Evolutionary conservation across 78 protist genomes (phyloP).

Genomic region (Protostelium mycophagum): DNA sequence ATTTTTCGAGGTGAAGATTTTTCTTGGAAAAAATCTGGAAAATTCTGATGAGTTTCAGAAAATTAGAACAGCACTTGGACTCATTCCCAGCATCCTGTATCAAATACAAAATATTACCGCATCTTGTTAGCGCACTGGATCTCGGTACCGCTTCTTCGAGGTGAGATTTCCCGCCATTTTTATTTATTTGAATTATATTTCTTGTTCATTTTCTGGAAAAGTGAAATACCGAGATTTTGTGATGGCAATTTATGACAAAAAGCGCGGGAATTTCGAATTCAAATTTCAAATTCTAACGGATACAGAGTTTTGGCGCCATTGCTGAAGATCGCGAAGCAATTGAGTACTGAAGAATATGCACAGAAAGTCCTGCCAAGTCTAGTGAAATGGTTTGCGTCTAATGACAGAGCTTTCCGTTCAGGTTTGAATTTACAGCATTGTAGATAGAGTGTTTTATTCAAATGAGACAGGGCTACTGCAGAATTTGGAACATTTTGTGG

Average conservation of each 20-base stretch:
- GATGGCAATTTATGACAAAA: too few relatives aligned
- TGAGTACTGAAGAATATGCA: slow-evolving; percentile 55
- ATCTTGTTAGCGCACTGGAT: slow-evolving; percentile 60
- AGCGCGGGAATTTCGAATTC: too few relatives aligned
- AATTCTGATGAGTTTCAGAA: slow-evolving; percentile 4
- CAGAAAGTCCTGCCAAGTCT: slow-evolving; percentile 38
- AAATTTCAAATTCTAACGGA: too few relatives aligned
- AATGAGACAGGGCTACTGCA: too few relatives aligned
- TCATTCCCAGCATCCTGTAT: slow-evolving; percentile 44
- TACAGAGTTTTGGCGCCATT: slow-evolving; percentile 54
- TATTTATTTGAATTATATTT: too few relatives aligned
- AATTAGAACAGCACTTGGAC: slow-evolving; percentile 44
- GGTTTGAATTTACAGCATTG: too few relatives aligned
- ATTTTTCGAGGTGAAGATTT: too few relatives aligned
- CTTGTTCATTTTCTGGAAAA: too few relatives aligned
- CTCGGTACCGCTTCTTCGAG: slow-evolving; percentile 50
- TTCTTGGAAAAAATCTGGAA: background rate
- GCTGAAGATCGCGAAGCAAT: slow-evolving; percentile 53
- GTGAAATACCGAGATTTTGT: too few relatives aligned
- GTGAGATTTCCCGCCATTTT: too few relatives aligned
- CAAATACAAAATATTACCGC: slow-evolving; percentile 72
- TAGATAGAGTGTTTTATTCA: too few relatives aligned
- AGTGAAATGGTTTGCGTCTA: slow-evolving; percentile 62
- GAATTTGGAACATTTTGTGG: slow-evolving; percentile 45
- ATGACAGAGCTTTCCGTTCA: slow-evolving; percentile 70